Conservation (phyloP, 2,329 filamentous ascomycete genomes). For the Thelonectria rubi region DNA sequence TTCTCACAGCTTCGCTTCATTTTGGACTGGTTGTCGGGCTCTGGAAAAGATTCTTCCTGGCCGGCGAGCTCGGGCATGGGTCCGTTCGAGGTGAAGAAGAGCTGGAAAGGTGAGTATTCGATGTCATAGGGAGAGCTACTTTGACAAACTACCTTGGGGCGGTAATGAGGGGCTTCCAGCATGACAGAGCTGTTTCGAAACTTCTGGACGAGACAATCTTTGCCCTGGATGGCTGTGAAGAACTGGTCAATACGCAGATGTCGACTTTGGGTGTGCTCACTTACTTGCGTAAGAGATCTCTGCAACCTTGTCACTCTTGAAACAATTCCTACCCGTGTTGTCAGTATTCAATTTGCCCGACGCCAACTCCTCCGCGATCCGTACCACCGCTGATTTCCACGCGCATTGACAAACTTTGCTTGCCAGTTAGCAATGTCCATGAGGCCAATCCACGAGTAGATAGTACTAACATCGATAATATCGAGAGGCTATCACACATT, state of each 20-base stretch:
- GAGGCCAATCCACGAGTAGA: neutral
- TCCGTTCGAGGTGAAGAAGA: constrained; percentile 62
- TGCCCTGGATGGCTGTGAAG: constrained; percentile 82
- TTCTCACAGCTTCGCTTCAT: constrained; percentile 89
- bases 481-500: constrained; percentile 68
- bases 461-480: constrained; percentile 70
- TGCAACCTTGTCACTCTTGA: constrained; percentile 83
- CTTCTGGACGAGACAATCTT: constrained; percentile 89
- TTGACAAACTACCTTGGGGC: constrained; percentile 73
- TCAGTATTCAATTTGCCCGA: constrained; percentile 10
- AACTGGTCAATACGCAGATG: constrained; percentile 38
- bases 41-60: constrained; percentile 78
- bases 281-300: constrained; percentile 95
- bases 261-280: constrained; percentile 43
- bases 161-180: constrained; percentile 82
- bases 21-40: constrained; percentile 85
- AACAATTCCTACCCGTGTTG: constrained; percentile 70
- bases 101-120: constrained; percentile 44
- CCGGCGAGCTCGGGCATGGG: constrained; percentile 66
- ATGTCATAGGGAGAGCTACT: neutral
- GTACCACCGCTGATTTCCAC: constrained; percentile 76
- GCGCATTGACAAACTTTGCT: constrained; percentile 75
- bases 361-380: constrained; percentile 14
- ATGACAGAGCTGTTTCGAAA: constrained; percentile 98
- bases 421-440: constrained; percentile 29